Evolutionary conservation across 148 eudicot genomes (phyloP).

Genomic region (Rhododendron kiyosumense): DNA sequence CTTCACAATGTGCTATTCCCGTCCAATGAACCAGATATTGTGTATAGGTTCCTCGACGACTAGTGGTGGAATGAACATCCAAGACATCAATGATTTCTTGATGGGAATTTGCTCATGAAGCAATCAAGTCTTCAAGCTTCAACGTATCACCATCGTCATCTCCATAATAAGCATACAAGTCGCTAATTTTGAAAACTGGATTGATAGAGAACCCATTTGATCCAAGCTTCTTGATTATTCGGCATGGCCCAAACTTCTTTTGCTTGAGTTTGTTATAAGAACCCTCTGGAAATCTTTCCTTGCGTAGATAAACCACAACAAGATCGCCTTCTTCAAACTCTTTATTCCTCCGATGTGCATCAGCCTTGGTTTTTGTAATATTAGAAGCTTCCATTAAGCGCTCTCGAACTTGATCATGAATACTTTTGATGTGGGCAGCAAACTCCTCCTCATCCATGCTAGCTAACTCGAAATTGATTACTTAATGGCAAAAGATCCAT

Average conservation of each 20-base stretch:
- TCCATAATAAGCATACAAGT: background rate
- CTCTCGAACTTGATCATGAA: no score
- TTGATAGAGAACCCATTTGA: background rate
- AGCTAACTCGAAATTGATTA: background rate
- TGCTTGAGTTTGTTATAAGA: background rate
- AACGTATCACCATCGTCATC: background rate
- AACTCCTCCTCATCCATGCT: background rate
- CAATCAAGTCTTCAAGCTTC: background rate
- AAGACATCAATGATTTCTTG: background rate
- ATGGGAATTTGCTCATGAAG: background rate
- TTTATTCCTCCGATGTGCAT: background rate
- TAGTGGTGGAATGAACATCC: background rate
- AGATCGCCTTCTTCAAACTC: no score
- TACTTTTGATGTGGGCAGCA: no score
- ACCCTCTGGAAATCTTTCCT: background rate
- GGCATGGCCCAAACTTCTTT: background rate
- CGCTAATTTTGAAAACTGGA: background rate
- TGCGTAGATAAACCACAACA: background rate
- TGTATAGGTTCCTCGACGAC: no score
- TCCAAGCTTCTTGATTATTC: background rate
- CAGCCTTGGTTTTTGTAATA: background rate
- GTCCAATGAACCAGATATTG: no score
- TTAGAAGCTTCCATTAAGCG: background rate
- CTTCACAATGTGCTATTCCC: no score
- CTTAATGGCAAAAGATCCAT: background rate